Base-by-base conservation (phyloP, 345 rosid genomes). In the Populus nigra region DNA sequence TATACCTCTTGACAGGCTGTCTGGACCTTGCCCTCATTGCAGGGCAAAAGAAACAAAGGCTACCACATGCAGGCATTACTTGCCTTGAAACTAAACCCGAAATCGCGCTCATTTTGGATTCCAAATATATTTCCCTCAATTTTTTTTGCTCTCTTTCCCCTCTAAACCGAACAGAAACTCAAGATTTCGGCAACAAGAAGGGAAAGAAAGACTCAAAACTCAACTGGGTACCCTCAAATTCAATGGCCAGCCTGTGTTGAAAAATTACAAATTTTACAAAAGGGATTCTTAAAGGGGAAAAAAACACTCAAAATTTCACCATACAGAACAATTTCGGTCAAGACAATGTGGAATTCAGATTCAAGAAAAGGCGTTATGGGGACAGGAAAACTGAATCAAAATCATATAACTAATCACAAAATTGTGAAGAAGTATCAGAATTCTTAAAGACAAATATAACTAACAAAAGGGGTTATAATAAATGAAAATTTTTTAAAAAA, bases 1-100 rank as follows among this genome's bases (percentile, higher is more conserved):
- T 94, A 85, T 94, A 96, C 85, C 99, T 87, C 94, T 90, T 96
- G 74, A 96, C 92, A 59, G 97, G 98, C 85, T 96, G 99, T 78
- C 97, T 89, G 72, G 99, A 96, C 88, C 99, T 88, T 22, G 99
- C 87, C 78, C 98, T 87, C 83, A 96, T 49, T 17, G 88, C 91
- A 35, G 99, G 98, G 84, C 97, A 96, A 80, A 90, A 88, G 83
- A 87, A 85, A 83, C 99, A 96, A 81, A 96, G 93, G 81, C 88
- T 90, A 43, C 98, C 97, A 73, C 99, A 96, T 72, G 85, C 92
- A 31, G 99, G 98, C 90, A 96, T 80, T 38, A 95, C 88, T 86
- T 91, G 92, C 90, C 99, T 90, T 57, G 98, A 92, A 83, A 96
- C 79, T 5, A 90, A 85, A n/a, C 97, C 97, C n/a, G 97, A 90